Conservation (phyloP, 352 stramenopile species). For the Blastocystis sp. region DNA sequence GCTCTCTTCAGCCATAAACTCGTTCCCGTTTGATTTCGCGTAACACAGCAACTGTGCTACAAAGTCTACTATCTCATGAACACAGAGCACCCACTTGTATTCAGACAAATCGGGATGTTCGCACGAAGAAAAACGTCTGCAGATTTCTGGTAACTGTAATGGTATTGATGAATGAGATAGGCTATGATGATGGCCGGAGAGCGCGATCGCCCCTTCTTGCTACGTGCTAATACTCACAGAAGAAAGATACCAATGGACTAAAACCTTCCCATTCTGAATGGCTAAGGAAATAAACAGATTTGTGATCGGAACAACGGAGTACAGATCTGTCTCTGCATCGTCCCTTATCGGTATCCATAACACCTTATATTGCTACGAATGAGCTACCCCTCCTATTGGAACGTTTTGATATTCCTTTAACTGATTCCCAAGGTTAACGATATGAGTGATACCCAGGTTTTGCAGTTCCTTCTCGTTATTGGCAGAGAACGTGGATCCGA, state of each 20-base stretch:
- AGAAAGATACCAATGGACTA: not conserved
- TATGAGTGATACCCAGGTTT: not conserved
- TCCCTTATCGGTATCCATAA: not conserved
- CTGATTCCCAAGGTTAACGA: not conserved
- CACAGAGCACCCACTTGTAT: not conserved
- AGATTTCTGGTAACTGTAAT: not conserved
- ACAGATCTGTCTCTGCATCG: not conserved
- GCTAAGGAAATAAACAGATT: slow-evolving; percentile 15
- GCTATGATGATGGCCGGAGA: slow-evolving; percentile 17
- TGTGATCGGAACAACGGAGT: not conserved
- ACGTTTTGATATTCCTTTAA: not conserved
- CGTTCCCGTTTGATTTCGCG: not conserved
- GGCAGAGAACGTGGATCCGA: not conserved
- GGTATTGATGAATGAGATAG: not conserved
- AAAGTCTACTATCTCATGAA: not conserved
- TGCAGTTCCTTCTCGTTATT: not conserved
- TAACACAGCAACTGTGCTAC: not conserved
- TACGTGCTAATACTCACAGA: not conserved
- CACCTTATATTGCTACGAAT: not conserved
- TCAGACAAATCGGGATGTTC: not conserved
- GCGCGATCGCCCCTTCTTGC: not conserved
- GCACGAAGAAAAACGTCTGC: not conserved
- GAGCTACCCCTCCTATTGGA: not conserved
- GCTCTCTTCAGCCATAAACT: not conserved
- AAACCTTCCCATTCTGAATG: not conserved